Evolutionary conservation across 2,329 filamentous ascomycete species (phyloP), one percentile per base, ranked within the genome.

Genomic region (Mariannaea sp.): DNA sequence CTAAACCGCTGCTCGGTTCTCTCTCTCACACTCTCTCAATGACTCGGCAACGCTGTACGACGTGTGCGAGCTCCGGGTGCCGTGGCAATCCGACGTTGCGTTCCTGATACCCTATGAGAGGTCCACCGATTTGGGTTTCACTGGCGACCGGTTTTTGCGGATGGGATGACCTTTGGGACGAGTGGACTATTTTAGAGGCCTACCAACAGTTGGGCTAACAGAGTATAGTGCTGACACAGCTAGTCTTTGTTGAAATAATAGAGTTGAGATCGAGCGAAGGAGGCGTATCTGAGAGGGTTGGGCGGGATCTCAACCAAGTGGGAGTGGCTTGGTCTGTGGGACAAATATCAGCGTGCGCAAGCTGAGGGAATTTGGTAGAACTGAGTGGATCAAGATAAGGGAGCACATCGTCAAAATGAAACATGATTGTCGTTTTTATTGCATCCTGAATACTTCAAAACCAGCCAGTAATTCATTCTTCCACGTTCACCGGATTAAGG

Each of bases 91-190:
- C 20, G 22, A 36, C 29, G 29, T 42, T 33, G 46, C 46, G 40
- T 45, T 40, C 35, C 46, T 36, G 43, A 13, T 27, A 41, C 29
- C 20, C 27, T 22, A 42, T 9, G 14, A n/a, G 7, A 20, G 62
- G 24, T 62, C 62, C 58, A 65, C 58, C 56, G 48, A 65, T 52
- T 62, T 65, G 60, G 58, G 58, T 65, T 64, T 57, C 47, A 44
- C 30, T 32, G 26, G 55, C 50, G 14, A 29, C 35, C 39, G 56
- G 22, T 32, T 56, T 33, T 41, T 49, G 20, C 46, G 45, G 7
- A 51, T 33, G 36, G 48, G 55, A 55, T 55, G 57, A 54, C 53
- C 13, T 13, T 17, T 9, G 8, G 17, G 26, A 14, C 20, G n/a
- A n/a, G n/a, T n/a, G n/a, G n/a, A n/a, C n/a, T n/a, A n/a, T 45